These are phyloP conservation scores for Flagelloscypha sp. DNA, from an alignment of 768 basidiomycete species.

Conservation along the genomic window DNA sequence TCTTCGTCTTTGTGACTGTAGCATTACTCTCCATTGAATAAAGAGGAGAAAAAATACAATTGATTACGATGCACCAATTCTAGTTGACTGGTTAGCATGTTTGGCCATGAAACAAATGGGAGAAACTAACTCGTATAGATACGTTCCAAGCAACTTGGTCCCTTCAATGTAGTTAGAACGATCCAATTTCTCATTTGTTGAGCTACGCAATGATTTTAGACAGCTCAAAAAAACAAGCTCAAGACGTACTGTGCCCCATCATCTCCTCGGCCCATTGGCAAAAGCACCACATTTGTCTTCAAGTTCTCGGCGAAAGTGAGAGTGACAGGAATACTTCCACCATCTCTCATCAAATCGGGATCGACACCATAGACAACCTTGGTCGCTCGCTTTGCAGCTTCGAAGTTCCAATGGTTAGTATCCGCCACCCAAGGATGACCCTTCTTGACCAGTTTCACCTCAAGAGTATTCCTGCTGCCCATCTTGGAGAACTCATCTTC, in stretches of 20 bases:
- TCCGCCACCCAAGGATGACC: slow-evolving; percentile 71
- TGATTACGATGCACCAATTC: too few species aligned
- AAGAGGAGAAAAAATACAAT: too few species aligned
- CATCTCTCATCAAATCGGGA: slow-evolving; percentile 60
- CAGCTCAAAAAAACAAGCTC: background rate
- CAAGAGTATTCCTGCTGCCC: slow-evolving; percentile 57
- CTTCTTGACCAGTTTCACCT: slow-evolving; percentile 48
- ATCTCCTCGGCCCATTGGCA: slow-evolving; percentile 68
- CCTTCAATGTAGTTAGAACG: slow-evolving; percentile 81
- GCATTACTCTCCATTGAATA: too few species aligned
- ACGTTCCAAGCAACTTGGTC: slow-evolving; percentile 71
- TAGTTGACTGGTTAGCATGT: too few species aligned
- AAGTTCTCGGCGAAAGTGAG: slow-evolving; percentile 69
- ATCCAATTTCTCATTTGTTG: slow-evolving; percentile 94
- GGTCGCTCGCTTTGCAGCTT: slow-evolving; percentile 57
- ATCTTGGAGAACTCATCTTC: slow-evolving; percentile 65
- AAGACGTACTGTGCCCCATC: slow-evolving; percentile 49
- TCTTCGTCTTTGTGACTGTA: too few species aligned
- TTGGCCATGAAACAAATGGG: too few species aligned
- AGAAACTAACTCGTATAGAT: slow-evolving; percentile 77
- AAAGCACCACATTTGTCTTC: slow-evolving; percentile 54
- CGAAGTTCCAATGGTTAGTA: slow-evolving; percentile 65
- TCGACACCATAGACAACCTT: slow-evolving; percentile 52
- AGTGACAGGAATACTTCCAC: slow-evolving; percentile 68
- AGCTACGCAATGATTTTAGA: slow-evolving; percentile 32